Base-by-base conservation (phyloP, 73 alveolate species). In the Paramecium biaurelia region DNA sequence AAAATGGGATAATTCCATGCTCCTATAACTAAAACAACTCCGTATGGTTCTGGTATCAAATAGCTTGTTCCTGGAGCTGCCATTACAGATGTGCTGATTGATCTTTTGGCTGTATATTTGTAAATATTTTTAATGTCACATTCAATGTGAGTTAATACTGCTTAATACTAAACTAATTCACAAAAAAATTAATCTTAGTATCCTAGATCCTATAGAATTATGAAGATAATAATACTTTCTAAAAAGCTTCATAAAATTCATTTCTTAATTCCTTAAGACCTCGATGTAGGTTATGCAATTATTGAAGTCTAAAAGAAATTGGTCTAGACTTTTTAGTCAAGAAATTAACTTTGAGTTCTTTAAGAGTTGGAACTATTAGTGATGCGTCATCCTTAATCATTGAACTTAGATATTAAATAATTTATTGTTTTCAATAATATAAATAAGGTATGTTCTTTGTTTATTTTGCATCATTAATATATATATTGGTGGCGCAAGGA, bases 1-100 rank as follows among this genome's bases (percentile, higher is more conserved):
- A 95, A 92, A 70, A 92, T 94, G 20, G 99, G 99, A 86, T 96
- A 98, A 85, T 98, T 97, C 99, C 99, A 98, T 10, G 99, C 98
- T 11, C 98, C 97, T 72, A 96, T 94, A 42, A 98, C 95, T 59
- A 98, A 92, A 24, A 96, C 96, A 38, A 98, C 98, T 30, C 99
- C 99, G 30, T 72, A 90, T 7, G 99, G 99, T 79, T 98, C 99
- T 26, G 94, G 94, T n/a, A 90, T 53, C 8, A 96, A 85, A 26
- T 85, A 76, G 68, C 96, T 63, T 45, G 85, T 84, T 35, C 95
- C 94, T 15, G 99, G 99, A 3, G 95, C 95, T 18, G 92, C 57
- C n/a, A 76, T 42, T 85, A 95, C 32, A 18, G 96, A 92, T 15
- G 97, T 89, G 18, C 87, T 95, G 9, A 93, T 92, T 2, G 84